Conservation (phyloP, 495 filamentous ascomycete species). For the Cudoniella acicularis region DNA sequence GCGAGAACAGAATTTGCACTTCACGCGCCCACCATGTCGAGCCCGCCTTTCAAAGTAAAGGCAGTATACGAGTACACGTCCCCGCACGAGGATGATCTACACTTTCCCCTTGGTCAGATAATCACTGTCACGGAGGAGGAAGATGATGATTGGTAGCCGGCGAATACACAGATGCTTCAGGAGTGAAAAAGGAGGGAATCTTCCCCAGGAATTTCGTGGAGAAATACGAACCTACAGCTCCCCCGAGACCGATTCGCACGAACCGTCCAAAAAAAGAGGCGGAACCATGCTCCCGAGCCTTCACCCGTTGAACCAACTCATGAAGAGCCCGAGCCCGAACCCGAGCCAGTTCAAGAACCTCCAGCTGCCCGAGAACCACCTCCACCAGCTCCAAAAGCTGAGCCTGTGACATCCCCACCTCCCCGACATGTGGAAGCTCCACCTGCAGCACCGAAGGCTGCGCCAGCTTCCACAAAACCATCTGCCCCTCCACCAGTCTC, state of each 20-base stretch:
- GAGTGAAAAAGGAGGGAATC: conserved; percentile 76
- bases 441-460: conserved; percentile 44
- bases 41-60: conserved; percentile 86
- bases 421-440: conserved; percentile 22
- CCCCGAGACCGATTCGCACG: conserved; percentile 73
- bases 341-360: conserved; percentile 36
- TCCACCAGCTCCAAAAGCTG: conserved; percentile 27
- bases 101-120: conserved; percentile 78
- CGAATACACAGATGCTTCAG: conserved; percentile 74
- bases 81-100: conserved; percentile 88
- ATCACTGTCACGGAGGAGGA: conserved; percentile 91
- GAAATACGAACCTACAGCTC: conserved; percentile 84
- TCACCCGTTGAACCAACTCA: conserved; percentile 12
- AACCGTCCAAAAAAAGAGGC: conserved; percentile 70
- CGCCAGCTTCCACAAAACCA: conserved; percentile 28
- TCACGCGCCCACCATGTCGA: conserved; percentile 56
- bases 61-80: conserved; percentile 92
- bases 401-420: conserved; percentile 26
- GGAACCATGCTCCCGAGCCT: conserved; percentile 32
- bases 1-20: conserved; percentile 2
- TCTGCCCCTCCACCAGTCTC: conserved; percentile 60
- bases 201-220: conserved; percentile 98
- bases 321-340: conserved; percentile 11
- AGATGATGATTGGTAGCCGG: conserved; percentile 94
- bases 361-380: conserved; percentile 42